These are phyloP conservation scores for Protomyces inundatus DNA, from an alignment of 1,139 yeast species.

Conservation along the genomic window DNA sequence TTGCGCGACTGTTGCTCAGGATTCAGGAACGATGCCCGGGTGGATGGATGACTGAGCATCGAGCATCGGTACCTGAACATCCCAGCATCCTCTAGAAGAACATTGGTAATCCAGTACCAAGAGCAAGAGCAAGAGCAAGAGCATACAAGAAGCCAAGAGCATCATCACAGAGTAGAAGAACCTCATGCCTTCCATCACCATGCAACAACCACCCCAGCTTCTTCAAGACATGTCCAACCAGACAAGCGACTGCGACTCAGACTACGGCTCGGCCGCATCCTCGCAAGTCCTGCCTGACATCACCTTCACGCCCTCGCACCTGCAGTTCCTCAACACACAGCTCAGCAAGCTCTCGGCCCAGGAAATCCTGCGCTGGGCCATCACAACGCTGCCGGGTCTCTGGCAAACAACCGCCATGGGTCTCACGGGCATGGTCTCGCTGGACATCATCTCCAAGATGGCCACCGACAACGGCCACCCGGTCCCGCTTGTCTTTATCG, in stretches of 20 bases:
- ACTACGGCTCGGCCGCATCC: slow-evolving; percentile 19
- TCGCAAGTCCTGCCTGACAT: slow-evolving; percentile 25
- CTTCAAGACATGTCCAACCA: slow-evolving; percentile 1
- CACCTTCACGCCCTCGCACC: slow-evolving; percentile 31
- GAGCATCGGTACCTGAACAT: no score
- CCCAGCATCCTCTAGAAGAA: no score
- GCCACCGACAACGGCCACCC: slow-evolving; percentile 41
- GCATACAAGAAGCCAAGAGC: not conserved
- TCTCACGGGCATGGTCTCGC: slow-evolving; percentile 79
- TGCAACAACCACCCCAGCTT: not conserved
- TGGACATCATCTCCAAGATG: slow-evolving; percentile 72
- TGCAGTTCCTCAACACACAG: slow-evolving; percentile 49
- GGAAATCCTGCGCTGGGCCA: slow-evolving; percentile 76
- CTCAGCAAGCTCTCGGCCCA: slow-evolving; percentile 57
- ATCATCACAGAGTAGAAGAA: not conserved
- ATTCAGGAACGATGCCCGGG: no score
- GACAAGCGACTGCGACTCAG: slow-evolving; percentile 22
- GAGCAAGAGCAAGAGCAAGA: not conserved
- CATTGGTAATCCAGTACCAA: no score
- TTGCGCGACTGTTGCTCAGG: no score
- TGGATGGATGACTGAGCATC: no score
- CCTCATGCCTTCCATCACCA: slow-evolving; percentile 11
- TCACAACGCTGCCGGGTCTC: slow-evolving; percentile 69
- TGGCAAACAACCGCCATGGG: slow-evolving; percentile 96
- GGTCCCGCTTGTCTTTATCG: slow-evolving; percentile 76